These are phyloP conservation scores for Saccharomycopsis sp. DNA, from an alignment of 805 yeast genomes.

Conservation along the genomic window DNA sequence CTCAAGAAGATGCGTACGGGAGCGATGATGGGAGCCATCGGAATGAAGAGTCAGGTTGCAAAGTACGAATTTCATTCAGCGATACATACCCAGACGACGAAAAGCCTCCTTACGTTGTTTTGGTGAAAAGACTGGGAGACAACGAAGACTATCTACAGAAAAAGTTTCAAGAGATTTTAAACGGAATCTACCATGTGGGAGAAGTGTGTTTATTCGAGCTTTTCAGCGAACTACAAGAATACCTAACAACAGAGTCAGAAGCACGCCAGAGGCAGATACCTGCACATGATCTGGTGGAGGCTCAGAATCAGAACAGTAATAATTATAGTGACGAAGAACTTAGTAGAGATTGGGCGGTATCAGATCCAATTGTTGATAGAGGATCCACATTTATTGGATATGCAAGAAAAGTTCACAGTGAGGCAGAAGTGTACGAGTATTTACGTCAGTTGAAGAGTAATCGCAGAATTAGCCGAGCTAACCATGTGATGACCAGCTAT, in stretches of 20 bases:
- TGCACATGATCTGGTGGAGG: slow-evolving; percentile 16
- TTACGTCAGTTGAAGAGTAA: slow-evolving; percentile 53
- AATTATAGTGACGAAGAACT: slow-evolving; percentile 32
- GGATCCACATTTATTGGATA: slow-evolving; percentile 82
- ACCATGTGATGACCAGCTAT: slow-evolving; percentile 86
- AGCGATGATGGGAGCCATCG: background rate
- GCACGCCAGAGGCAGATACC: background rate
- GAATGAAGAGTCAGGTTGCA: background rate
- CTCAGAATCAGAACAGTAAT: slow-evolving; percentile 24
- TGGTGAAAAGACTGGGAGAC: slow-evolving; percentile 30
- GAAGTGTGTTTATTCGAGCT: slow-evolving; percentile 77
- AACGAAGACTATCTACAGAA: slow-evolving; percentile 38
- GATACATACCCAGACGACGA: slow-evolving; percentile 54
- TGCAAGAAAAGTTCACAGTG: slow-evolving; percentile 53
- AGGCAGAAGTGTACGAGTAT: slow-evolving; percentile 56
- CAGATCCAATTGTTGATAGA: slow-evolving; percentile 76
- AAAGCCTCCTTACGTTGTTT: slow-evolving; percentile 59
- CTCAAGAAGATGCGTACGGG: background rate
- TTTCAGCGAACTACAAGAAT: slow-evolving; percentile 52
- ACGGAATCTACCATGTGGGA: slow-evolving; percentile 47
- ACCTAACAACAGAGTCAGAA: slow-evolving; percentile 23
- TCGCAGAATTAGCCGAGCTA: slow-evolving; percentile 56
- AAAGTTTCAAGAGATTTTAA: slow-evolving; percentile 45
- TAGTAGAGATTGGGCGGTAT: slow-evolving; percentile 65
- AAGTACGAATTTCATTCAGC: slow-evolving; percentile 68